Percentiles rank a stretch among this genome's conserved stretches.
phyloP scores from a whole-genome alignment of 176 grass and related monocot species.

The Panicum miliaceum region DNA sequence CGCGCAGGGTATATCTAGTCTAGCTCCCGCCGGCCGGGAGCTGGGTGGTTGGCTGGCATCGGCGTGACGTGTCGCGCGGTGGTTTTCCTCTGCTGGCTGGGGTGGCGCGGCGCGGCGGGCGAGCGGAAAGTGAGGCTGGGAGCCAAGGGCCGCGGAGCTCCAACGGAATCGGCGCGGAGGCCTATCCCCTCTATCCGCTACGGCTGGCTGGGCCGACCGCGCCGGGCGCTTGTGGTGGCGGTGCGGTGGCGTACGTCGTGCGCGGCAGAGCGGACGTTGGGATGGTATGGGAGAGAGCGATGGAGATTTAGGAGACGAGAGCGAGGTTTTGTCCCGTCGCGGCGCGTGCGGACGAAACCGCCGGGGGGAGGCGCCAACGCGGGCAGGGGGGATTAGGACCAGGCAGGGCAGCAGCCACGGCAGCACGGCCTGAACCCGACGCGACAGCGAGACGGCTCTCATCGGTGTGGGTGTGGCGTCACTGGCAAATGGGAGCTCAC shows the following conservation, averaged over 20 bases:
- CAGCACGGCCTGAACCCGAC: not conserved
- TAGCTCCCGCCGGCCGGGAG: not conserved
- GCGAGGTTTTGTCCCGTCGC: slow-evolving; percentile 27
- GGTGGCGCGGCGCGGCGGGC: not conserved
- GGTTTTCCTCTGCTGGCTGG: not conserved
- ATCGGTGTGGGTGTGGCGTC: not conserved
- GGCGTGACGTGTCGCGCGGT: slow-evolving; percentile 25
- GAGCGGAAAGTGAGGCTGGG: slow-evolving; percentile 46
- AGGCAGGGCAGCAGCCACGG: not conserved
- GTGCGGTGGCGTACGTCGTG: not conserved
- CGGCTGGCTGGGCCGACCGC: not conserved
- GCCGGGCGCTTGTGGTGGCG: slow-evolving; percentile 32
- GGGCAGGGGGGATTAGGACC: not conserved
- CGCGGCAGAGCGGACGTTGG: not conserved
- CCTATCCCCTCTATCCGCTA: slow-evolving; percentile 64
- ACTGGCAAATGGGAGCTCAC: not conserved
- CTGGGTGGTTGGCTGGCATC: not conserved
- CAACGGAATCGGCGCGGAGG: slow-evolving; percentile 48
- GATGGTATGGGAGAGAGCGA: not conserved
- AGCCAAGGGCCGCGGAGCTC: slow-evolving; percentile 40
- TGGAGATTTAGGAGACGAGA: not conserved
- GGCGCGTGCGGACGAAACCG: slow-evolving; percentile 5
- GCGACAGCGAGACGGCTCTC: slow-evolving; percentile 14
- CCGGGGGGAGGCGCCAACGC: not conserved
- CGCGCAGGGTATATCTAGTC: not conserved